Evolutionary conservation across 2,329 filamentous ascomycete species (phyloP).

Genomic region (Pestalotiopsis fici): DNA sequence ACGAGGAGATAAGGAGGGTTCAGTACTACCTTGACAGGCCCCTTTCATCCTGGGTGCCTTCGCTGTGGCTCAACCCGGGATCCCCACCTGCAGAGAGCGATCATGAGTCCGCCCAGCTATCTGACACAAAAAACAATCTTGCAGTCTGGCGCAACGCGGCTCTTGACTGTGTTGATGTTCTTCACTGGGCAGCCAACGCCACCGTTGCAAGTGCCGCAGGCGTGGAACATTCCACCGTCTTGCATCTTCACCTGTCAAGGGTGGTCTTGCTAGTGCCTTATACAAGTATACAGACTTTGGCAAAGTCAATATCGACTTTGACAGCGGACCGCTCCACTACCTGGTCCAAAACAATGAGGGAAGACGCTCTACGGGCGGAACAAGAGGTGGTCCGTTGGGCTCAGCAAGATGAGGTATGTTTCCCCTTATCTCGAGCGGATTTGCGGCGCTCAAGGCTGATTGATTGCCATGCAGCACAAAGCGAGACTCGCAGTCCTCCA

Average conservation of each 20-base stretch:
- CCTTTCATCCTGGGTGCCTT: not conserved
- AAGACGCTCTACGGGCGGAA: not conserved
- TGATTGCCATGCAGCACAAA: not conserved
- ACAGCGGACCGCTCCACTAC: not conserved
- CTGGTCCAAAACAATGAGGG: not conserved
- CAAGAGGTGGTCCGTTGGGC: not conserved
- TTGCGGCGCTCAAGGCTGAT: not conserved
- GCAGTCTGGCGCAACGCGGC: constrained; percentile 2
- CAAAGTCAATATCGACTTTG: not conserved
- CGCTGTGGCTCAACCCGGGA: not conserved
- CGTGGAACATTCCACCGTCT: not conserved
- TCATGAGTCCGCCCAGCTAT: not conserved
- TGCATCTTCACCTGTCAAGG: not conserved
- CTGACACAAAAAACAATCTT: not conserved
- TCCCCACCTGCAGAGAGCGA: not conserved
- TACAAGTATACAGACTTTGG: not conserved
- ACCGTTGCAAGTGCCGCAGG: not conserved
- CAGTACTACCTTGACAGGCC: not conserved
- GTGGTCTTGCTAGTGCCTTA: constrained; percentile 2
- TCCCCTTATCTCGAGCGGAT: not conserved
- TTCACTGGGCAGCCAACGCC: constrained; percentile 3
- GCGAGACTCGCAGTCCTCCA: not conserved
- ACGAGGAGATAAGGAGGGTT: not conserved
- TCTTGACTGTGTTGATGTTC: constrained; percentile 3
- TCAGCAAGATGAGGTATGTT: not conserved